Evolutionary conservation across 345 rosid species (phyloP), one percentile per base, ranked within the genome.

Genomic region (Melastoma malabathricum): DNA sequence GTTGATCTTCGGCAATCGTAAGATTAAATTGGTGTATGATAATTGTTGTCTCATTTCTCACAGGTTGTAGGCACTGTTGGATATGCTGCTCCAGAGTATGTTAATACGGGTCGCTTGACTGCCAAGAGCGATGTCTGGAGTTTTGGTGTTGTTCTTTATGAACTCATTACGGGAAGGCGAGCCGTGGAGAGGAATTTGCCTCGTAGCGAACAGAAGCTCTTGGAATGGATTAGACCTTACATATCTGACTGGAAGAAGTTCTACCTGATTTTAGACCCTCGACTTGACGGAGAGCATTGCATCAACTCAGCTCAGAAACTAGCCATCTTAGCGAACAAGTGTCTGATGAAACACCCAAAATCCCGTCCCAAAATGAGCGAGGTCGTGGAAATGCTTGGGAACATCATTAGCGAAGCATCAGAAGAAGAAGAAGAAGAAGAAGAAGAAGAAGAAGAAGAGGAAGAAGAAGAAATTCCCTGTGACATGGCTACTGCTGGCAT

Each of bases 111-210:
- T 3, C 72, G 72, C 60, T 58, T 92, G 62, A 86, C 98, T 22
- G 83, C 89, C 6, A 92, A 92, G 79, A 92, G 95, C 27, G 96
- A 92, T 56, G 98, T 87, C 13, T 92, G 98, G 98, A 92, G 98
- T 73, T 92, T 84, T 48, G 98, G 98, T 5, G 98, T 92, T 25
- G 98, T 92, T 57, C 75, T 92, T 18, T 92, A 74, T 17, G 98
- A 92, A 67, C 81, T 92, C 44, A 80, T 92, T 62, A 84, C 95
- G 0, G 98, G 96, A 68, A 82, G 98, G 68, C 79, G 87, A 61
- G 95, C 82, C 1, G 43, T 92, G 48, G 96, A 84, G 66, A 72
- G 86, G 63, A 87, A 92, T 44, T 76, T 78, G 8, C 98, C 98
- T 16, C 76, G 93, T 3, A 72, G 68, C 18, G 98, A 92, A 61